These are phyloP conservation scores for Penicillium sp. DNA, from an alignment of 2,329 filamentous ascomycete genomes.

Conservation along the genomic window DNA sequence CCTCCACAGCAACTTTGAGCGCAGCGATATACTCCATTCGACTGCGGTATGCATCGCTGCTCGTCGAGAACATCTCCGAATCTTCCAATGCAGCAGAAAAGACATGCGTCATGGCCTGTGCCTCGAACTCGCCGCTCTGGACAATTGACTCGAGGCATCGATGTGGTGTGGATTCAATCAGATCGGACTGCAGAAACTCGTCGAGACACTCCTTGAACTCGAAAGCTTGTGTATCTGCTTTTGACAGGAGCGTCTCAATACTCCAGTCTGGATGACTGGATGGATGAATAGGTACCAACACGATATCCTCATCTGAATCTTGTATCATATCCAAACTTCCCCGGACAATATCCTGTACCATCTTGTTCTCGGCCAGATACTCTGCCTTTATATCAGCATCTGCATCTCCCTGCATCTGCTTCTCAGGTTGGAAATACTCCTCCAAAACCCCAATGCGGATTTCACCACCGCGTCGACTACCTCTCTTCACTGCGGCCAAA, in stretches of 20 bases:
- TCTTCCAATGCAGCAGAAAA: constrained; percentile 55
- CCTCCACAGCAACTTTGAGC: constrained; percentile 51
- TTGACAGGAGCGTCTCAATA: constrained; percentile 34
- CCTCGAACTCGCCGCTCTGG: constrained; percentile 50
- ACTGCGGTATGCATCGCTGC: constrained; percentile 49
- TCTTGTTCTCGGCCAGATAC: constrained; percentile 49
- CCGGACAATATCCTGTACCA: constrained; percentile 55
- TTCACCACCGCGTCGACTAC: not conserved
- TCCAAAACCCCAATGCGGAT: constrained; percentile 49
- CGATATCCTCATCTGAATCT: constrained; percentile 13
- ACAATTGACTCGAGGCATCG: constrained; percentile 51
- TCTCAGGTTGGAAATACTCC: constrained; percentile 53
- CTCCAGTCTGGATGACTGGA: constrained; percentile 27
- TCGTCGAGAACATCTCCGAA: constrained; percentile 52
- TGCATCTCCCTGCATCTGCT: not conserved
- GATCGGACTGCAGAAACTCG: constrained; percentile 49
- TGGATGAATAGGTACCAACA: constrained; percentile 51
- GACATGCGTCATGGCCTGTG: constrained; percentile 50
- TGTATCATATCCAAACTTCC: constrained; percentile 35
- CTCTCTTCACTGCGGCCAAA: too few relatives aligned
- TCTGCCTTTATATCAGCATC: constrained; percentile 21
- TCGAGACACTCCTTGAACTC: constrained; percentile 58
- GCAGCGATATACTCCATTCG: constrained; percentile 50
- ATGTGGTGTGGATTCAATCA: constrained; percentile 21
- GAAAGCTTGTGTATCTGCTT: constrained; percentile 58